Evolutionary conservation across 2,329 filamentous ascomycete species (phyloP), one percentile per base, ranked within the genome.

Genomic region (Metarhizium album): DNA sequence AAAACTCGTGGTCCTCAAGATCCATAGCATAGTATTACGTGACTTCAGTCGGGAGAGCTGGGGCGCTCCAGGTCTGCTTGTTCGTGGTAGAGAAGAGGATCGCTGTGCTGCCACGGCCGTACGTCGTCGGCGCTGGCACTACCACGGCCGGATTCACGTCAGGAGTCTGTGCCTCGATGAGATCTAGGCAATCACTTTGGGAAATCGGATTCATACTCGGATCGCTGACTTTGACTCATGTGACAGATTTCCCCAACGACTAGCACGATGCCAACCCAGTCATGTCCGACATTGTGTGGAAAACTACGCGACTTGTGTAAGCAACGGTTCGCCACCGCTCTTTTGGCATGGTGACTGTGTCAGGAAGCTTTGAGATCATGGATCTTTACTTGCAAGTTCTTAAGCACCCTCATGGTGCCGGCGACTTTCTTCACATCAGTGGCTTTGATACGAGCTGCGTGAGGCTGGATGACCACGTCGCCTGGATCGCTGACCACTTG

Each of bases 391-490:
- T 54, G 69, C 65, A 53, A 33, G 43, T 68, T 66, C 43, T 60
- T 57, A 3, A 66, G 11, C 6, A 60, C 60, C 46, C 70, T 70
- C 37, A 68, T 51, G 1, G 60, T 53, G 1, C 69, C 70, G 16
- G 59, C 58, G 0, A 69, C 71, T 48, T 65, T 66, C 53, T 70
- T 69, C 3, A 73, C 63, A 58, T 74, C 72, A 3, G 74, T 60
- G 1, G 72, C 70, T 52, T 75, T 74, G 40, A 74, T 61, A 45
- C 65, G 67, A 1, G 70, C 70, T 3, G 71, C 70, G 49, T 70
- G 61, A 8, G 74, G 69, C 46, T 62, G 66, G 38, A 74, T 67
- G 16, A 68, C 46, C 11, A 65, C 57, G 27, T 64, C 58, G 11
- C 52, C 54, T 16, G 54, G 35, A 2, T 55, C 46, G 8, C 53